phyloP scores from a whole-genome alignment of 345 rosid genomes.

The Aurinia saxatilis region DNA sequence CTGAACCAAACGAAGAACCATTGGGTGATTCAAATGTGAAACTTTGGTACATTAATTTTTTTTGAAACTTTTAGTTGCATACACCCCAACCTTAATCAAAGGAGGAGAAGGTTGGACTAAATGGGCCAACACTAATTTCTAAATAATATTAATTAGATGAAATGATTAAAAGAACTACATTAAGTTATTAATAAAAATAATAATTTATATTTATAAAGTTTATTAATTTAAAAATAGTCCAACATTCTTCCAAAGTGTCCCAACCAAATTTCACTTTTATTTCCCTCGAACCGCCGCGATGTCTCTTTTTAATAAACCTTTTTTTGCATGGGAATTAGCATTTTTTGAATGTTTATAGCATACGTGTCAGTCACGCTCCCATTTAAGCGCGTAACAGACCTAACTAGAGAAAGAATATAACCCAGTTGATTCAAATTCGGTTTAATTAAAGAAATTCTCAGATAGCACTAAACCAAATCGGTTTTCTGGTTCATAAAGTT shows the following conservation, averaged over 20 bases:
- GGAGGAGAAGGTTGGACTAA: constrained; percentile 15
- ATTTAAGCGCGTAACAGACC: not conserved
- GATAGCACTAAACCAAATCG: constrained; percentile 7
- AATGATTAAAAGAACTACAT: not conserved
- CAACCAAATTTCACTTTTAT: constrained; percentile 21
- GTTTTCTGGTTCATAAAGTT: not conserved
- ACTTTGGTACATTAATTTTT: not conserved
- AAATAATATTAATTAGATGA: not conserved
- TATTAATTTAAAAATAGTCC: constrained; percentile 12
- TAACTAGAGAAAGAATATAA: not conserved
- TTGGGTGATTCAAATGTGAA: not conserved
- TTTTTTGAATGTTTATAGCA: not conserved
- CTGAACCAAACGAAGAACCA: too few relatives aligned
- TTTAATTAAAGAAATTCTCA: not conserved
- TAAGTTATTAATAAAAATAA: not conserved
- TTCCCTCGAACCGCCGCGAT: constrained; percentile 36
- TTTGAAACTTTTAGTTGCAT: not conserved
- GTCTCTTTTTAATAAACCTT: not conserved
- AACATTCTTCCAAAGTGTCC: constrained; percentile 32
- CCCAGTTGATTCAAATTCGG: not conserved
- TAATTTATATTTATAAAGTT: not conserved
- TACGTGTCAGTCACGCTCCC: not conserved
- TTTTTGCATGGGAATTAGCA: constrained; percentile 18
- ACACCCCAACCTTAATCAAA: not conserved
- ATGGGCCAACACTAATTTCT: constrained; percentile 3